phyloP scores from a whole-genome alignment of 768 basidiomycete genomes.

The Rhodotorula sphaerocarpa region DNA sequence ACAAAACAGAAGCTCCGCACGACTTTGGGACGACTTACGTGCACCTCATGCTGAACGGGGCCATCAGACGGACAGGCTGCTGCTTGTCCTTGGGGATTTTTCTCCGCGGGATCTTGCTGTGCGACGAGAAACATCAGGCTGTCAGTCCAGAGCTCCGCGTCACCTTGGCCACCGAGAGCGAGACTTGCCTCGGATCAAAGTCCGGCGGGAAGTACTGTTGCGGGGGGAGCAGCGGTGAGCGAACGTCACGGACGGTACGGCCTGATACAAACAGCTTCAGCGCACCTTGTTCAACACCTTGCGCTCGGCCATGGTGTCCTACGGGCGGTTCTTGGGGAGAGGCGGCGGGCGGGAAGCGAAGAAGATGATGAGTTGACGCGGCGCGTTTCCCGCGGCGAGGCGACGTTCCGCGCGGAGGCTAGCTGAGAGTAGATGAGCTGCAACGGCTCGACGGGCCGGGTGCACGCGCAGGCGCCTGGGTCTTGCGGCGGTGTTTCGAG shows the following conservation, averaged over 20 bases:
- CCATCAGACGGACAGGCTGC: slow-evolving; percentile 97
- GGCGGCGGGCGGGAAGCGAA: no score
- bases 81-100: slow-evolving; percentile 88
- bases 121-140: not conserved
- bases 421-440: no score
- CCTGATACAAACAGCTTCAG: not conserved
- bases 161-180: not conserved
- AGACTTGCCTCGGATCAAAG: slow-evolving; percentile 71
- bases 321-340: no score
- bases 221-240: not conserved
- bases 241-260: no score
- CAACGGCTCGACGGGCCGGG: no score
- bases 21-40: slow-evolving; percentile 40
- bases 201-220: slow-evolving; percentile 84
- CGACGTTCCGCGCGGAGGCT: no score
- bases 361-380: no score
- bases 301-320: slow-evolving; percentile 42
- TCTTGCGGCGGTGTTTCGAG: no score
- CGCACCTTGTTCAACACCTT: slow-evolving; percentile 42
- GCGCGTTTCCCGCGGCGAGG: no score
- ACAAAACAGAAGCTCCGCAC: not conserved
- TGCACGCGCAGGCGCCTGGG: no score
- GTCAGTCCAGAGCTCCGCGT: no score
- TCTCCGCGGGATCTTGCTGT: slow-evolving; percentile 70
- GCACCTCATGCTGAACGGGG: slow-evolving; percentile 89